Evolutionary conservation across 192 early-diverging fungal species (phyloP), one percentile per base, ranked within the genome.

Genomic region (Rhizoclosmatium globosum): DNA sequence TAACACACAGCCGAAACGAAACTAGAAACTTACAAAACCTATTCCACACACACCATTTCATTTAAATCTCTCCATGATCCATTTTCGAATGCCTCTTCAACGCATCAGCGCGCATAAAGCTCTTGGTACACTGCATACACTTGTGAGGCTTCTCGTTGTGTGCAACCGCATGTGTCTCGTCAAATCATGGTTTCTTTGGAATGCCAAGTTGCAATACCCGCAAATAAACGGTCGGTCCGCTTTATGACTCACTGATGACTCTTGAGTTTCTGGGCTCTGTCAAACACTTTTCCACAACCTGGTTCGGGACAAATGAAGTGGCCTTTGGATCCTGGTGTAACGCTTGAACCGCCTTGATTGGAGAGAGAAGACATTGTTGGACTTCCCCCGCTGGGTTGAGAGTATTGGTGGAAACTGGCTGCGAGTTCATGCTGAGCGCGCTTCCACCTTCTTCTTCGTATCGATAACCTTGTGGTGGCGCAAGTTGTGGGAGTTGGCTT

Each of bases 131-230:
- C 15, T 46, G 23, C 74, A 65, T 58, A 57, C 79, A 80, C 45
- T 73, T 80, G 57, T 80, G 79, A 11, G 79, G 79, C 50, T 80
- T 80, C 66, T 80, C 79, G 39, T 80, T 80, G 79, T 74, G 46
- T 80, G 79, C 64, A 65, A 31, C 23, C 72, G 59, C 72, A 80
- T 75, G 57, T 81, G 80, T 17, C 80, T 47, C 44, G 74, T 76
- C 66, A 81, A 62, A 71, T 81, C 80, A 53, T 81, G 80, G 56
- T 81, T 81, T 42, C 80, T 23, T 31, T 66, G 61, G 43, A 75
- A 80, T 47, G 71, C 74, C 9, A 71, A 42, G 57, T 71, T 71
- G 68, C 77, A 78, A 2, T 60, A 78, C 43, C 67, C 67, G 44
- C 77, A 78, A 71, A 71, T 68, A 47, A 78, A 78, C 53, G 66